These are phyloP conservation scores for Phytophthora ohioensis DNA, from an alignment of 352 stramenopile species.

Conservation along the genomic window DNA sequence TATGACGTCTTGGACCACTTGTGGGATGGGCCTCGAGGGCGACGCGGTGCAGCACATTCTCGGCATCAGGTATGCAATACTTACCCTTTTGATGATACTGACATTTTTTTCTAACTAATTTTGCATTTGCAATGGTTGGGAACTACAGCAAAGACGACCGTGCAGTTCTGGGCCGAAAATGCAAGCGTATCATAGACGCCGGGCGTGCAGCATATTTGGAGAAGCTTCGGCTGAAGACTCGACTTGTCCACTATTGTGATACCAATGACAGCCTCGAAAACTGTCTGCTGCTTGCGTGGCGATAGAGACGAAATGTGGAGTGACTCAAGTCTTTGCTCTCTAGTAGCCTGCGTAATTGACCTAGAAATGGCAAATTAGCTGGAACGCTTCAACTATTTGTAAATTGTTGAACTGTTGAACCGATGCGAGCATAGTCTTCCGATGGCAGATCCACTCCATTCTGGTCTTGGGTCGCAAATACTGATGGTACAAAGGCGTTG, in stretches of 20 bases:
- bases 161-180: constrained; percentile 66
- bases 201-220: constrained; percentile 69
- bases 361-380: too few relatives aligned
- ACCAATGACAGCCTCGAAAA: constrained; percentile 82
- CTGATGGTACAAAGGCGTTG: constrained; percentile 45
- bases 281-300: constrained; percentile 79
- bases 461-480: constrained; percentile 59
- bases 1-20: constrained; percentile 86
- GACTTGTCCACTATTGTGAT: constrained; percentile 85
- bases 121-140: background rate
- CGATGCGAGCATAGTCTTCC: constrained; percentile 41
- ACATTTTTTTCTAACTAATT: constrained; percentile 8
- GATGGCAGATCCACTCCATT: constrained; percentile 40
- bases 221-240: constrained; percentile 59
- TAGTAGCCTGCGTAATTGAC: too few relatives aligned
- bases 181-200: constrained; percentile 82
- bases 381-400: too few relatives aligned
- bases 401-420: constrained; percentile 42
- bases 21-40: constrained; percentile 71
- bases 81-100: background rate
- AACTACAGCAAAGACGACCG: constrained; percentile 69
- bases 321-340: background rate
- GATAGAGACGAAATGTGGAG: constrained; percentile 16
- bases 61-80: constrained; percentile 57
- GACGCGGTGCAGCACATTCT: constrained; percentile 75